phyloP scores from a whole-genome alignment of 2,329 filamentous ascomycete genomes.

The Colletotrichum melonis region DNA sequence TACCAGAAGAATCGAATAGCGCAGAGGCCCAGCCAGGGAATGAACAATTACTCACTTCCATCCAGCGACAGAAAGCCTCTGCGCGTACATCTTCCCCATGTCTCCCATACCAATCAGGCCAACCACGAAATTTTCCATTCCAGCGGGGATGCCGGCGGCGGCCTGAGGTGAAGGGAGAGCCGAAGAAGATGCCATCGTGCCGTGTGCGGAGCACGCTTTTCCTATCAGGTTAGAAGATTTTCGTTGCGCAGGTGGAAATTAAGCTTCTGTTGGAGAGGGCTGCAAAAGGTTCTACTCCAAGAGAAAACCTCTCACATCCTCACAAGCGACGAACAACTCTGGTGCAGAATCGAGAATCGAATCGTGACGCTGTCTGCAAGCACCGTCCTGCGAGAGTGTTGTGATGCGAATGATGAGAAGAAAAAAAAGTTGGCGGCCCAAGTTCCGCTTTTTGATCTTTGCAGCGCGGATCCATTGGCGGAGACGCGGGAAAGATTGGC shows the following conservation, averaged over 20 bases:
- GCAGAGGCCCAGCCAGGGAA: slow-evolving; percentile 29
- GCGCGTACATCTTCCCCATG: slow-evolving; percentile 99
- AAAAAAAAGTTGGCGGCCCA: neutral
- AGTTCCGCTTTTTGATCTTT: slow-evolving; percentile 35
- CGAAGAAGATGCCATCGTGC: slow-evolving; percentile 34
- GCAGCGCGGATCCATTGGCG: neutral
- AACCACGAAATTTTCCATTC: slow-evolving; percentile 78
- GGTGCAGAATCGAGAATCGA: neutral
- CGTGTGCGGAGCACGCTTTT: neutral
- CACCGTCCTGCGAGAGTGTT: neutral
- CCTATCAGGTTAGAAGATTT: neutral
- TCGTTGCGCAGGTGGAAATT: neutral
- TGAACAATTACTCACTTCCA: slow-evolving; percentile 79
- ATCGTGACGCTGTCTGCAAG: slow-evolving; percentile 7
- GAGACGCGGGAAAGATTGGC: slow-evolving; percentile 35
- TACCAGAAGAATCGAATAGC: slow-evolving; percentile 46
- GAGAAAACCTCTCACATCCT: slow-evolving; percentile 37
- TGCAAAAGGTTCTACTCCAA: slow-evolving; percentile 29
- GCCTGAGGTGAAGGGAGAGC: slow-evolving; percentile 17
- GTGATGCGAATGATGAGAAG: slow-evolving; percentile 4
- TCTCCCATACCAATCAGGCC: slow-evolving; percentile 99
- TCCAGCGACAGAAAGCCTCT: slow-evolving; percentile 86
- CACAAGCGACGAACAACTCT: slow-evolving; percentile 13
- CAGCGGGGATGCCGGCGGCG: slow-evolving; percentile 46
- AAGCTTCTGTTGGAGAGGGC: neutral